These are phyloP conservation scores for Verticillium isaacii DNA, from an alignment of 2,329 filamentous ascomycete species.

Conservation along the genomic window DNA sequence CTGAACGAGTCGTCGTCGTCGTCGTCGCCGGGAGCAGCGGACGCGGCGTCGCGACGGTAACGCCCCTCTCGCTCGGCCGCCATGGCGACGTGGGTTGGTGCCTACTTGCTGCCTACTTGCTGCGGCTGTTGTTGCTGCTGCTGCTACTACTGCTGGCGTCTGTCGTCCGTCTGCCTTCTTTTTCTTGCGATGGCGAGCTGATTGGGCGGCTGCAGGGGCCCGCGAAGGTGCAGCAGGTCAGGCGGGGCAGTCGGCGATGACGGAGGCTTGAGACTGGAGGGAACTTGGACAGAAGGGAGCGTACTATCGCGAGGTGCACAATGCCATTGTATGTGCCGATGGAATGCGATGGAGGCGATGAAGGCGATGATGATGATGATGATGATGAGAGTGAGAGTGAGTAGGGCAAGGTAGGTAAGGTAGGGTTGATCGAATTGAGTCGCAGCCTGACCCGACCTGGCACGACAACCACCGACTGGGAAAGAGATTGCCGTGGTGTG, in stretches of 20 bases:
- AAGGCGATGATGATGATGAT: background rate
- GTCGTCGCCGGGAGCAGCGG: background rate
- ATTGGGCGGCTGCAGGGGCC: background rate
- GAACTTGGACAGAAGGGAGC: background rate
- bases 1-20: constrained; percentile 1
- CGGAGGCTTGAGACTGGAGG: no score
- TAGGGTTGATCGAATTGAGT: background rate
- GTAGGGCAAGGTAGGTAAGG: no score
- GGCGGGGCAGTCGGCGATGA: background rate
- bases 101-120: background rate
- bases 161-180: background rate
- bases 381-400: background rate
- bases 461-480: background rate
- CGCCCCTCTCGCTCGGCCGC: constrained; percentile 1
- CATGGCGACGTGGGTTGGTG: background rate
- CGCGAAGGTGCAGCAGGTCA: background rate
- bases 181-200: background rate
- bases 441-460: background rate
- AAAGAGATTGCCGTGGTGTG: background rate
- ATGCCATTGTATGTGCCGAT: background rate
- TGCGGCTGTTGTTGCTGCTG: no score
- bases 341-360: background rate
- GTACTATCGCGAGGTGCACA: background rate
- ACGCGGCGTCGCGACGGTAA: constrained; percentile 1
- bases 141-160: background rate